Percentiles rank a stretch among this genome's conserved stretches.
Evolutionary conservation across 2,329 filamentous ascomycete species (phyloP).

Genomic region (Botrytis elliptica): DNA sequence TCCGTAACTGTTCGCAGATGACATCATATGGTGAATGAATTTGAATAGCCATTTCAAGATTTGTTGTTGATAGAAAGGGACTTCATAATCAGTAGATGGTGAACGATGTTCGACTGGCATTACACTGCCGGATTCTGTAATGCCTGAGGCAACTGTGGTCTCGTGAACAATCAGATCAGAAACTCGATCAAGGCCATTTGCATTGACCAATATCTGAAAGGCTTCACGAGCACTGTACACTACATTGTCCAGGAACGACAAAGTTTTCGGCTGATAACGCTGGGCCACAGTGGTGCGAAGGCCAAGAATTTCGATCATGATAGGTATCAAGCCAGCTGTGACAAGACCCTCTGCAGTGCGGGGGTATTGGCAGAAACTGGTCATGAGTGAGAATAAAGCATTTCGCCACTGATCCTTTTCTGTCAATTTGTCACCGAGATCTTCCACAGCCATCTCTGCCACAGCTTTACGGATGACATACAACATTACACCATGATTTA

Average conservation of each 20-base stretch:
- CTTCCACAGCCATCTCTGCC: conserved; percentile 68
- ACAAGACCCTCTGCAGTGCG: conserved; percentile 82
- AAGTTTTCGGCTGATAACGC: conserved; percentile 76
- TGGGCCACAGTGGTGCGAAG: conserved; percentile 79
- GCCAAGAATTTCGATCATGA: conserved; percentile 84
- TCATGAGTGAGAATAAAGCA: conserved; percentile 81
- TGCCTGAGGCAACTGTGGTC: conserved; percentile 66
- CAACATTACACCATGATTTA: conserved; percentile 92
- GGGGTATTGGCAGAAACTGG: conserved; percentile 72
- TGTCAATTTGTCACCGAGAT: conserved; percentile 59
- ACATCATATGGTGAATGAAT: conserved; percentile 95
- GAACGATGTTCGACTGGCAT: conserved; percentile 73
- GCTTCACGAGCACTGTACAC: conserved; percentile 83
- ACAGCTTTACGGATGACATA: conserved; percentile 92
- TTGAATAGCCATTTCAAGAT: conserved; percentile 92
- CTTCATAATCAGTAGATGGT: conserved; percentile 84
- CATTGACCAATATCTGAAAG: conserved; percentile 77
- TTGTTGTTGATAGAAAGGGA: conserved; percentile 91
- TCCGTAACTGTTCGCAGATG: conserved; percentile 63
- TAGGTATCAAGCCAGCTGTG: conserved; percentile 82
- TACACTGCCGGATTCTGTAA: conserved; percentile 67
- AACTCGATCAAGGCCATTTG: conserved; percentile 83
- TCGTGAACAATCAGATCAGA: conserved; percentile 82
- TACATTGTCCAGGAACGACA: conserved; percentile 85
- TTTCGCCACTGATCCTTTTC: conserved; percentile 86